Evolutionary conservation across 371 early-diverging fungal genomes (phyloP), one percentile per base, ranked within the genome.

Genomic region (Apophysomyces elegans): DNA sequence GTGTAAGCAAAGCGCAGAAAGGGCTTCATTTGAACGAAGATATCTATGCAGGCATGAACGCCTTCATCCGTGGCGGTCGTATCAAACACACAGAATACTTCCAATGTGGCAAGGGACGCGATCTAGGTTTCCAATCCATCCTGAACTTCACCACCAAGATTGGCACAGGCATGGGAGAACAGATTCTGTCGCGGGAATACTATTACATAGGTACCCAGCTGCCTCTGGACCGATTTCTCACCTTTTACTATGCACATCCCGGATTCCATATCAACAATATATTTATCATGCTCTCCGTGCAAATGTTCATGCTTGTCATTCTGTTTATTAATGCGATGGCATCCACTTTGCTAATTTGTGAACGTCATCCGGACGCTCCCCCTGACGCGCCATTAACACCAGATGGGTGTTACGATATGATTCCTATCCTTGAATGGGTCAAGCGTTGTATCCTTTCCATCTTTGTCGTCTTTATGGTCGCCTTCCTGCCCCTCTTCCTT

Each of bases 181-280:
- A 96, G 75, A 91, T 93, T 86, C 73, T 95, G 43, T 94, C 95
- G 26, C 86, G 96, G 37, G 96, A 95, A 73, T 90, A 95, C 78
- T 95, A 95, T 75, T 92, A 93, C 76, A 76, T 95, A 35, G 93
- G 95, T 11, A 90, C 93, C 7, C 89, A 89, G 64, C 77, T 95
- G 37, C 93, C 94, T 0, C 72, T 95, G 37, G 95, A 95, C 68
- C 81, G 95, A 4, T 90, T 95, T 74, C 74, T 96, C 71, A 94
- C 95, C 3, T 94, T 95, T 72, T 95, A 85, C 73, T 95, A 92
- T 71, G 93, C 94, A 4, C 94, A 93, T 70, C 91, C 95, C 41
- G 96, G 95, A 9, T 96, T 95, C 81, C 95, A 95, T 66, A 79
- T 95, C 75, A 96, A 94, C 84, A 95, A 95, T 71, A 88, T 95